A percentile compares a stretch with the other conserved stretches of the same genome.
phyloP scores from a whole-genome alignment of 1,139 yeast genomes.

The Debaryomyces sp. region DNA sequence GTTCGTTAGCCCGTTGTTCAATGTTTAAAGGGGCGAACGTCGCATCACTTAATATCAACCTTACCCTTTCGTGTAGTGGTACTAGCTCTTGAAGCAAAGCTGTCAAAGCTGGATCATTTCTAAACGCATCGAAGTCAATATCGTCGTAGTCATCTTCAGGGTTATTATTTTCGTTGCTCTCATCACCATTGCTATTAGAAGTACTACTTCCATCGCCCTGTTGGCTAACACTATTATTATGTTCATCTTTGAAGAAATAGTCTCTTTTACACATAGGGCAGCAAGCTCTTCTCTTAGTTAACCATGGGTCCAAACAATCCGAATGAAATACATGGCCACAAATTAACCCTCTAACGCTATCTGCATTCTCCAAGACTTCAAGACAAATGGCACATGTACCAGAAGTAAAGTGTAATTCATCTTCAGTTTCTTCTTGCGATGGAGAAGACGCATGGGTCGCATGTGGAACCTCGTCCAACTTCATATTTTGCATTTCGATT shows the following conservation, averaged over 20 bases:
- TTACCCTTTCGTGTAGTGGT: slow-evolving; percentile 43
- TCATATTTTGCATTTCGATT: slow-evolving; percentile 14
- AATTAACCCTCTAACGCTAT: slow-evolving; percentile 67
- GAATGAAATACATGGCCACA: slow-evolving; percentile 88
- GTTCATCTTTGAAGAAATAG: slow-evolving; percentile 48
- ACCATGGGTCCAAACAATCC: slow-evolving; percentile 83
- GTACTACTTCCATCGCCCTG: not conserved
- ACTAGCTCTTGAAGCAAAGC: slow-evolving; percentile 44
- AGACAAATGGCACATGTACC: slow-evolving; percentile 85
- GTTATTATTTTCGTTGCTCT: slow-evolving; percentile 6
- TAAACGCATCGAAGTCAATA: slow-evolving; percentile 44
- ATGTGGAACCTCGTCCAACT: slow-evolving; percentile 1
- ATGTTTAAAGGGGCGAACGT: slow-evolving; percentile 31
- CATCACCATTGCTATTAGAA: not conserved
- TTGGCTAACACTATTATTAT: slow-evolving; percentile 3
- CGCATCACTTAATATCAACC: slow-evolving; percentile 35
- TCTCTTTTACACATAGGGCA: slow-evolving; percentile 88
- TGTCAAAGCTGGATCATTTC: slow-evolving; percentile 42
- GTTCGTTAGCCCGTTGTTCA: slow-evolving; percentile 45
- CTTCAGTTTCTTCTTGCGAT: slow-evolving; percentile 8
- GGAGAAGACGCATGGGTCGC: not conserved
- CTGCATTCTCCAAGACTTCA: slow-evolving; percentile 64
- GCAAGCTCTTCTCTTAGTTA: slow-evolving; percentile 72
- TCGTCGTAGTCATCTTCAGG: slow-evolving; percentile 25
- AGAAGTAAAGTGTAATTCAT: slow-evolving; percentile 58